phyloP scores from a whole-genome alignment of 1,284 basidiomycete genomes.

The Cystobasidium pallidum region DNA sequence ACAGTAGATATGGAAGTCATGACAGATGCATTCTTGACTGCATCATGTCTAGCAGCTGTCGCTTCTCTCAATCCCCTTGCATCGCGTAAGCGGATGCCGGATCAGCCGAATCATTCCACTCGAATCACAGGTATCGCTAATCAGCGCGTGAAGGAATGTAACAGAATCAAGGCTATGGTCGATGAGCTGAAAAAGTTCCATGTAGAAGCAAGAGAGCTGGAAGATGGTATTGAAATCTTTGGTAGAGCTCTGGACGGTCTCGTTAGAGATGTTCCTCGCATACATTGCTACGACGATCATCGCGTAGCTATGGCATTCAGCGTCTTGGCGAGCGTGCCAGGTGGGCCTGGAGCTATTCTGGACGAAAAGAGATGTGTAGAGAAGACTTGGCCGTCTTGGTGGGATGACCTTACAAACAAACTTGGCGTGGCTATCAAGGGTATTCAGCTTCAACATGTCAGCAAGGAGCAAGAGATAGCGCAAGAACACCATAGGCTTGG shows the following conservation, averaged over 20 bases:
- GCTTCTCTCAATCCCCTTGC: slow-evolving; percentile 64
- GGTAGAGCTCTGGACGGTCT: slow-evolving; percentile 64
- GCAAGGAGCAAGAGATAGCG: slow-evolving; percentile 41
- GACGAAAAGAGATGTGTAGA: slow-evolving; percentile 98
- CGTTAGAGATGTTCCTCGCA: slow-evolving; percentile 55
- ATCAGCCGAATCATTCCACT: slow-evolving; percentile 62
- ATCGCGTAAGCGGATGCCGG: slow-evolving; percentile 41
- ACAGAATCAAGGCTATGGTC: slow-evolving; percentile 94
- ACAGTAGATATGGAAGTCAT: slow-evolving; percentile 98
- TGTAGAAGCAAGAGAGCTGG: slow-evolving; percentile 85
- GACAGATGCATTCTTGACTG: slow-evolving; percentile 99
- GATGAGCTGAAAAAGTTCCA: slow-evolving; percentile 96
- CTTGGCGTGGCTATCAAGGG: slow-evolving; percentile 88
- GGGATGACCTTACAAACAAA: slow-evolving; percentile 97
- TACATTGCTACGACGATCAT: slow-evolving; percentile 98
- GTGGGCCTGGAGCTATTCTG: slow-evolving; percentile 68
- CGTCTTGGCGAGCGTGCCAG: slow-evolving; percentile 76
- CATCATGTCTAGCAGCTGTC: slow-evolving; percentile 86
- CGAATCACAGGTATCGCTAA: slow-evolving; percentile 95
- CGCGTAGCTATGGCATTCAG: slow-evolving; percentile 98
- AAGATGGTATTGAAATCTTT: slow-evolving; percentile 89
- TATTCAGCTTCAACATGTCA: slow-evolving; percentile 66
- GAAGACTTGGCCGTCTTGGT: slow-evolving; percentile 99
- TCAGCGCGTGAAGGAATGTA: slow-evolving; percentile 97
- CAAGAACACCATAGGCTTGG: slow-evolving; percentile 40